Base-by-base conservation (phyloP, 495 filamentous ascomycete genomes). In the Penicillium silybi region DNA sequence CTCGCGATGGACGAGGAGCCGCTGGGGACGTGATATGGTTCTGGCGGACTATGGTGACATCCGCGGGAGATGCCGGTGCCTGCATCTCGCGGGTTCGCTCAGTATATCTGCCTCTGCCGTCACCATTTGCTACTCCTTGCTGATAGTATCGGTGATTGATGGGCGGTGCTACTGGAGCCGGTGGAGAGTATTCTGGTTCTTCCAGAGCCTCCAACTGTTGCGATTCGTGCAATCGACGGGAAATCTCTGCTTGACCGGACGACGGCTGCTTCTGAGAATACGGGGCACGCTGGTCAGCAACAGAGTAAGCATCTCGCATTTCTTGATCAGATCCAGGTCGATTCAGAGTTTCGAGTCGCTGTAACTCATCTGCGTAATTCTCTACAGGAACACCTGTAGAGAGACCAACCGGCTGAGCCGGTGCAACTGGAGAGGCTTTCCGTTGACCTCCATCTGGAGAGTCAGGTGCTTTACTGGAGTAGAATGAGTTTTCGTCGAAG, bases 401-500 rank as follows among this genome's bases (percentile, higher is more conserved):
- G 46, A 52, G 44, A 29, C 61, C 65, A 44, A 59, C 54, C n/a
- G 63, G 50, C 39, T 58, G 53, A 25, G 63, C 50, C 42, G 59
- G 58, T 46, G 55, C 50, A 25, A 43, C 61, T n/a, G 70, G 61
- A 39, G 71, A 70, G 37, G 56, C 54, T 40, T 59, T 65, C 39
- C 50, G 64, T 15, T 63, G 67, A 4, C 62, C 61, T 46, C 63
- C 70, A 15, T 52, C 54, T 38, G 63, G 57, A 18, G 79, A 80
- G 50, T 78, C 75, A 62, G 79, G 76, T 47, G 77, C 74, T 71
- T 83, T 85, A 75, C 90, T 95, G 41, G 90, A 95, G 72, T 97
- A 96, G 69, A 93, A 92, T n/a, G 89, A 91, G 57, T 93, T 91
- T 61, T 92, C 86, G 69, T 96, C 90, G 69, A 90, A 87, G 10